Base-by-base conservation (phyloP, 2,329 filamentous ascomycete species). In the Teratosphaeria destructans region DNA sequence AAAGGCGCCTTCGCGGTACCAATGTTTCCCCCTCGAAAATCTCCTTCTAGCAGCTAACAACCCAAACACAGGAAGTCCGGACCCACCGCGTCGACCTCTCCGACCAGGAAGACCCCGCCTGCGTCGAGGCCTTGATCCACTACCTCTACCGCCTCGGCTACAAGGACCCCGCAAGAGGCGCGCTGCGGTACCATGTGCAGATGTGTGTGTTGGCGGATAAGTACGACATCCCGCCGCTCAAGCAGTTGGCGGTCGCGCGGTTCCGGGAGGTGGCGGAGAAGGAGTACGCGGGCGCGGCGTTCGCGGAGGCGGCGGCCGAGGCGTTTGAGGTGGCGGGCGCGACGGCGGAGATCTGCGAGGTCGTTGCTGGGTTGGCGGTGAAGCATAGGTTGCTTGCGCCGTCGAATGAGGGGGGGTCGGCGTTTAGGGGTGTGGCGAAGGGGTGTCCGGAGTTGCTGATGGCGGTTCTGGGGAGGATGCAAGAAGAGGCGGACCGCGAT, bases 141-240 rank as follows among this genome's bases (percentile, higher is more conserved):
- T 58, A 58, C 39, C 16, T 35, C 56, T 58, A 58, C 39, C 14
- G 10, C 26, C 16, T 58, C 14, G 5, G 53, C 27, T 58, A 53
- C 34, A 23, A 23, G 23, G 23, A 23, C 2, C 23, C 23, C 23
- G 0, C 23, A 2, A 52, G 14, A 35, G 2, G 6, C 16, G 11
- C 16, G 12, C 29, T 39, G 14, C 35, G 16, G 39, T 57, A 52
- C 19, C 43, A 53, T 19, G 47, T 58, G 6, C 26, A 58, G 47
- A 54, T 58, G 29, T 58, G 47, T 39, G 49, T 54, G 19, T 14
- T 58, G 16, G 56, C 56, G 7, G 56, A 58, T 47, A 54, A 58
- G 56, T 58, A 58, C 56, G 49, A 58, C 14, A 39, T 58, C 47
- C 5, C 6, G 16, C 47, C 43, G 7, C 56, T 58, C 12, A 58